Base-by-base conservation (phyloP, 2,329 filamentous ascomycete species). In the Diaporthe citrichinensis region DNA sequence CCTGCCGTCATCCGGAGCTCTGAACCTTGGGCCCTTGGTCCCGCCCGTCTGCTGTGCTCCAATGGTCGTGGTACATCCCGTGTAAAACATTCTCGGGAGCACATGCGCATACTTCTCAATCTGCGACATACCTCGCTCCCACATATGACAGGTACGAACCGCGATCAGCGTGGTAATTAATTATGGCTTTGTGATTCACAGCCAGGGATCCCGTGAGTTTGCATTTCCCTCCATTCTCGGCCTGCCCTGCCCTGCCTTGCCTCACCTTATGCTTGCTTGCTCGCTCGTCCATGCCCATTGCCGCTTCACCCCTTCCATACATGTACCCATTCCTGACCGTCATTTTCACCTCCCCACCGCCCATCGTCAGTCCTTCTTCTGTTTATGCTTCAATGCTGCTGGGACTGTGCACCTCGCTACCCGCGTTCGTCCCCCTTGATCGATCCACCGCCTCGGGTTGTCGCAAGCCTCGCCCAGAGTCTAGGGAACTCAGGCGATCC, bases 71-170 rank as follows among this genome's bases (percentile, higher is more conserved):
- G 65, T 69, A 69, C 55, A 28, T 61, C 36, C 58, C 75, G 58
- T 46, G 59, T 61, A 51, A 74, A 71, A 74, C 49, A 68, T 39
- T 69, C 61, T 46, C 72, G 58, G 49, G 41, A 71, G 65, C 71
- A 74, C 75, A 76, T 76, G 75, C 65, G 72, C 67, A 72, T 68
- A 72, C 58, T 71, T 71, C 55, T 74, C 72, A 67, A 72, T 57
- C 75, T 76, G 75, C 75, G 72, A 76, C 75, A 74, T 74, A 74
- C 72, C 72, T 67, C 71, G 46, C 55, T 69, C 41, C 74, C 53
- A 71, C 72, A 74, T 59, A 71, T 74, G 75, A 74, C 72, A 67
- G 74, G 72, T 76, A 71, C 72, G 44, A 58, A 67, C 72, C 65
- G 53, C 61, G 72, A 74, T 74, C 72, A 72, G 75, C 75, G 72